Evolutionary conservation across 148 eudicot genomes (phyloP), one percentile per base, ranked within the genome.

Genomic region (Chenopodium berlandieri): DNA sequence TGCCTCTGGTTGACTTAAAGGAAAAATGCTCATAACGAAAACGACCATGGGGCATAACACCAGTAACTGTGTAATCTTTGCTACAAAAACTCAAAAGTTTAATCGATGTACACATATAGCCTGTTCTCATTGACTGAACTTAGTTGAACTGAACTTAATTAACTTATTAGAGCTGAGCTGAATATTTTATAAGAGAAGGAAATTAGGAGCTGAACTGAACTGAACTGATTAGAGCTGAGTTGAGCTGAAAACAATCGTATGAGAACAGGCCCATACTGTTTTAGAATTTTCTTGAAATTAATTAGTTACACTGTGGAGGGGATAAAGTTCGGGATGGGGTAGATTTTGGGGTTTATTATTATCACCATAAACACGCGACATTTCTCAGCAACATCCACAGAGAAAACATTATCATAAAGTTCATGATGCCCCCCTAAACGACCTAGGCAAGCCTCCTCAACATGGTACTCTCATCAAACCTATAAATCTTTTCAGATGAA

Each of bases 341-440:
- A 54, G 60, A 19, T 60, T 20, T 66, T 9, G 8, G 70, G 34
- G 70, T 9, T 70, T 69, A 20, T 60, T 12, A 20, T 23, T 23
- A 78, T 78, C 60, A 47, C 71, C 25, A 37, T 25, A 16, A 47
- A 66, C 11, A 12, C 2, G 34, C 27, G 34, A 64, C 9, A 47
- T 77, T 44, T 23, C 69, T 64, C 37, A 44, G 22, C 27, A 47
- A 40, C 71, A 58, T 62, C 79, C 69, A 63, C 62, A 72, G 20
- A 62, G 34, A 17, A 80, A 71, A 31, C 37, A 71, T 23, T 30
- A 27, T 50, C 4, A 62, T 48, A 66, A 54, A 77, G 27, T 47
- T 23, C 54, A 76, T 23, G 46, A 34, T 34, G 4, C 37, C 37
- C 37, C 37, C 37, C 37, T 34, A 34, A 34, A 34, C 37, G 37